Evolutionary conservation across 345 rosid species (phyloP).

Genomic region (Turritis glabra): DNA sequence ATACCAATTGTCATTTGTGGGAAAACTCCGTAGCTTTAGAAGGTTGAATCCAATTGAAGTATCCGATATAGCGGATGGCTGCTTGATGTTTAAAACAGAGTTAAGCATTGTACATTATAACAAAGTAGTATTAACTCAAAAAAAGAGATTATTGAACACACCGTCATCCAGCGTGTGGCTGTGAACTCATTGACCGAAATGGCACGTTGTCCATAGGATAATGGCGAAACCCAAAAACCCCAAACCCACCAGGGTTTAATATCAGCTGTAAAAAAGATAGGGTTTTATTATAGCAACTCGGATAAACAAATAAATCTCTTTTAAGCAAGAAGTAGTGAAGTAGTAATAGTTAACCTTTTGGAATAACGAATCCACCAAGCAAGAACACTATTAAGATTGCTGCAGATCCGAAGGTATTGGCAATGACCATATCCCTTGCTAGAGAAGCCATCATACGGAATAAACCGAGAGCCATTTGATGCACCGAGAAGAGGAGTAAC

Average conservation of each 20-base stretch:
- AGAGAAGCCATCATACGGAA: constrained; percentile 76
- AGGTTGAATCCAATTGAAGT: constrained; percentile 62
- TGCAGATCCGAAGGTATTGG: constrained; percentile 85
- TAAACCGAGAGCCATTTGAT: constrained; percentile 93
- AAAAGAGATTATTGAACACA: constrained; percentile 27
- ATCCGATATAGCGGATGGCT: constrained; percentile 61
- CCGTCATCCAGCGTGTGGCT: constrained; percentile 80
- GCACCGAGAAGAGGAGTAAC: constrained; percentile 70
- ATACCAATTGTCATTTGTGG: constrained; percentile 61
- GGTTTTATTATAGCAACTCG: not conserved
- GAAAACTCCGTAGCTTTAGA: constrained; percentile 55
- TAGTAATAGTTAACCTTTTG: constrained; percentile 53
- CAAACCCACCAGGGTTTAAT: constrained; percentile 90
- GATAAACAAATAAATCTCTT: not conserved
- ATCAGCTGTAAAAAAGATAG: constrained; percentile 43
- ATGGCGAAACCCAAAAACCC: constrained; percentile 93
- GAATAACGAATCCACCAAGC: constrained; percentile 89
- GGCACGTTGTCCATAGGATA: constrained; percentile 80
- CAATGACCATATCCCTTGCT: constrained; percentile 86
- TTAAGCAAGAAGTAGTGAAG: not conserved
- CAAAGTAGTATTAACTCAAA: not conserved
- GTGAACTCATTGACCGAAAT: constrained; percentile 81
- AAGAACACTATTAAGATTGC: constrained; percentile 59
- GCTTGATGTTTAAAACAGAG: constrained; percentile 32
- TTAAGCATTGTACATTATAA: not conserved